phyloP scores from a whole-genome alignment of 495 filamentous ascomycete species.

The Trichocladium antarcticum region DNA sequence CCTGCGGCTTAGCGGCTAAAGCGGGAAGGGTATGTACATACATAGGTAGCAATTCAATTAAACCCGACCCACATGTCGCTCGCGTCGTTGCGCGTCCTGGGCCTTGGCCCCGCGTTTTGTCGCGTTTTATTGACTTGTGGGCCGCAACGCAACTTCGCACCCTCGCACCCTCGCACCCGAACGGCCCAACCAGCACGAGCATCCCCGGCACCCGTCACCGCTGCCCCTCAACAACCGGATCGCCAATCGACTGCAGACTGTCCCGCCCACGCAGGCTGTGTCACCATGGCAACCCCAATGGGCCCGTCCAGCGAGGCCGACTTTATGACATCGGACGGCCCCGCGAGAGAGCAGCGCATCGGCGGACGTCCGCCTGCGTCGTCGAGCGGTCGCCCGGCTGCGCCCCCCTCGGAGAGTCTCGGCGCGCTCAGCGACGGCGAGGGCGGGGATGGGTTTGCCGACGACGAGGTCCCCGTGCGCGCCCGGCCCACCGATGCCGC shows the following conservation, averaged over 20 bases:
- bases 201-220: not conserved
- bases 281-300: constrained; percentile 27
- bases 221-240: not conserved
- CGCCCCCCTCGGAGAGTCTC: constrained; percentile 54
- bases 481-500: constrained; percentile 49
- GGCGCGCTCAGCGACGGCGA: constrained; percentile 53
- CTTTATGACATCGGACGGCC: constrained; percentile 35
- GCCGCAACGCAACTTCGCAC: no score
- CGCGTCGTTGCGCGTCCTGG: constrained; percentile 8
- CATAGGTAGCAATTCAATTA: constrained; percentile 15
- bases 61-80: constrained; percentile 12
- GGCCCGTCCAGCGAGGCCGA: constrained; percentile 37
- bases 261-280: no score
- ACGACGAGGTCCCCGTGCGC: constrained; percentile 45
- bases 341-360: constrained; percentile 27
- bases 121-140: constrained; percentile 24
- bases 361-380: constrained; percentile 30
- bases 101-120: constrained; percentile 20
- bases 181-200: not conserved
- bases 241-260: not conserved
- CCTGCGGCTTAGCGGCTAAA: no score
- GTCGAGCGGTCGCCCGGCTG: constrained; percentile 50
- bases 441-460: constrained; percentile 46
- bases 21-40: no score
- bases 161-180: no score